Base-by-base conservation (phyloP, 2,329 filamentous ascomycete species). In the Tolypocladium nubicola region DNA sequence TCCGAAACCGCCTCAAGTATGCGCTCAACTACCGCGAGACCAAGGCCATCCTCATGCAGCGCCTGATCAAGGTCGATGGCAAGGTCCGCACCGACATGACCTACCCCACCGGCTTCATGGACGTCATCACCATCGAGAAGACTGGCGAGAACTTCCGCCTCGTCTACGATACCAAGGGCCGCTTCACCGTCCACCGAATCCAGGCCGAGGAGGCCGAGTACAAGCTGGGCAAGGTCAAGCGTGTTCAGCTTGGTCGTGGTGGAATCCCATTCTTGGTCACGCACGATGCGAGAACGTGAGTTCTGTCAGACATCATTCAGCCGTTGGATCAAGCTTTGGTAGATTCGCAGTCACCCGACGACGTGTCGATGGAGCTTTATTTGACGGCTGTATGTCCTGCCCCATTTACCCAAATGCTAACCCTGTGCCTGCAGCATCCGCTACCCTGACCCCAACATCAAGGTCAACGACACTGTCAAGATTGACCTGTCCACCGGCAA, bases 181-280 rank as follows among this genome's bases (percentile, higher is more conserved):
- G 94, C 77, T 99, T 97, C 90, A 97, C 94, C 77, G 92, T 99
- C 76, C 94, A 99, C 90, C 90, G 94, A 75, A 97, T 99, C 82
- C 93, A 95, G 78, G 81, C 86, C 69, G 94, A 97, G 84, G 94
- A 99, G 89, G 92, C 93, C 71, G 87, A 94, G 84, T 99, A 97
- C 90, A 99, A 99, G 89, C 85, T 99, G 72, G 92, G 92, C 85
- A 99, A 97, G 86, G 94, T 99, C 83, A 97, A 97, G 90, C 89
- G 93, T 74, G 94, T 99, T 64, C 94, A 99, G 85, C 86, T 99
- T 72, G 94, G 94, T 84, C 93, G 91, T 81, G 95, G 94, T 81
- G 94, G 92, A 84, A 96, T 99, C 87, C 94, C 94, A 95, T 99
- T 96, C 92, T 97, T 97, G 91, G 94, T 99, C 90, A 99, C 94